Percentiles rank a stretch among this genome's conserved stretches.
Evolutionary conservation across 495 filamentous ascomycete species (phyloP).

Genomic region (Trichoderma asperelloides): DNA sequence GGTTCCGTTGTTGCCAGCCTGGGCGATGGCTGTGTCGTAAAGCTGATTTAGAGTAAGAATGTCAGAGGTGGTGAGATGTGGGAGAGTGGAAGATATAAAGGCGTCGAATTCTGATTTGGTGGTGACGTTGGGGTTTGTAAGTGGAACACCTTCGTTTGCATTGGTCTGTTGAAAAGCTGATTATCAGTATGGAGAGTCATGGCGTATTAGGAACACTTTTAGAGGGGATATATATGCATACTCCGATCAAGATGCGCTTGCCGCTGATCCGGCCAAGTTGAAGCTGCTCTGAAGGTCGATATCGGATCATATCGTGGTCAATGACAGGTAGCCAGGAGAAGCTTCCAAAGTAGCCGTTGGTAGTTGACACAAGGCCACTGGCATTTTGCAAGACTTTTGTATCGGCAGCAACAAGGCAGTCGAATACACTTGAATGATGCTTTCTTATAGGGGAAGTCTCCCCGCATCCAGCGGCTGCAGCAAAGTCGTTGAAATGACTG

Average conservation of each 20-base stretch:
- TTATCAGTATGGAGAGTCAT: background rate
- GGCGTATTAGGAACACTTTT: background rate
- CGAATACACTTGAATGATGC: slow-evolving; percentile 31
- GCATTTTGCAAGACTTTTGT: slow-evolving; percentile 45
- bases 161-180: slow-evolving; percentile 25
- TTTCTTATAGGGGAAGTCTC: slow-evolving; percentile 11
- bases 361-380: slow-evolving; percentile 39
- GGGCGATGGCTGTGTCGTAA: slow-evolving; percentile 12
- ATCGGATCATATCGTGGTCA: slow-evolving; percentile 46
- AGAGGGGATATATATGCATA: background rate
- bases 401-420: slow-evolving; percentile 43
- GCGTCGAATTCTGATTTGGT: slow-evolving; percentile 37
- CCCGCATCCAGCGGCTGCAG: slow-evolving; percentile 40
- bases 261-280: slow-evolving; percentile 43
- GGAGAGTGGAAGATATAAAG: slow-evolving; percentile 39
- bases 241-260: slow-evolving; percentile 37
- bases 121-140: slow-evolving; percentile 34
- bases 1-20: slow-evolving; percentile 9
- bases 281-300: slow-evolving; percentile 45
- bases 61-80: slow-evolving; percentile 38
- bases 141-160: slow-evolving; percentile 40
- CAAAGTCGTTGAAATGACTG: slow-evolving; percentile 45
- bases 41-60: slow-evolving; percentile 27
- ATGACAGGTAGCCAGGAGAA: slow-evolving; percentile 39
- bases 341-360: background rate